Conservation (phyloP, 805 yeast genomes). For the Candida arabinofermentans region DNA sequence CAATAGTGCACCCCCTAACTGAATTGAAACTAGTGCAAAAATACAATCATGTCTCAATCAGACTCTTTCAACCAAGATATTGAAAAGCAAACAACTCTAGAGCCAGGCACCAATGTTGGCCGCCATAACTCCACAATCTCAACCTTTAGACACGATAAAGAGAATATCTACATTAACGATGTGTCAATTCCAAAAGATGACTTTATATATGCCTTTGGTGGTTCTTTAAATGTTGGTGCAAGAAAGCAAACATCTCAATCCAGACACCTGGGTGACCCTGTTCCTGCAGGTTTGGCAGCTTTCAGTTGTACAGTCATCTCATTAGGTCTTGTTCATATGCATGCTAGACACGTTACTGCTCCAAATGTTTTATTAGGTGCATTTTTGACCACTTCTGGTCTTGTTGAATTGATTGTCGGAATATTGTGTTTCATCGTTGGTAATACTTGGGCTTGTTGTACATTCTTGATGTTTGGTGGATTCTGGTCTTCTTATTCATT, state of each 20-base stretch:
- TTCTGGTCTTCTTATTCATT: conserved; percentile 51
- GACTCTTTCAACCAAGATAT: conserved; percentile 25
- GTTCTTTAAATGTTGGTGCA: conserved; percentile 44
- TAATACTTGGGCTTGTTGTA: conserved; percentile 54
- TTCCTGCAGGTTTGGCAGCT: conserved; percentile 51
- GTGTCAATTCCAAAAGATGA: conserved; percentile 47
- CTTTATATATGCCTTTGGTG: conserved; percentile 61
- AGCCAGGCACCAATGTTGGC: conserved; percentile 2
- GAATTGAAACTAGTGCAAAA: too few relatives aligned
- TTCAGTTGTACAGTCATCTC: conserved; percentile 45
- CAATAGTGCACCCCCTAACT: too few relatives aligned
- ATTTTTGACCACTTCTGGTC: conserved; percentile 46
- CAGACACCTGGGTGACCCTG: conserved; percentile 40
- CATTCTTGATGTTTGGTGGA: conserved; percentile 50
- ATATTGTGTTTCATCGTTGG: conserved; percentile 47
- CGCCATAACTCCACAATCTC: conserved; percentile 12
- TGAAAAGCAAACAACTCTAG: conserved; percentile 23
- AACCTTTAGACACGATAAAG: conserved; percentile 37
- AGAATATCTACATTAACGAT: conserved; percentile 39
- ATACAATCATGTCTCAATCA: conserved; percentile 16
- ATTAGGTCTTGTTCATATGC: conserved; percentile 42
- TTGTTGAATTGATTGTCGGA: conserved; percentile 47
- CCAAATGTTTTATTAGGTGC: conserved; percentile 44
- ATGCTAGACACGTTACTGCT: conserved; percentile 41
- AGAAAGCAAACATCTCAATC: conserved; percentile 24